These are phyloP conservation scores for Metarhizium guizhouense DNA, from an alignment of 2,329 filamentous ascomycete genomes.

Conservation along the genomic window DNA sequence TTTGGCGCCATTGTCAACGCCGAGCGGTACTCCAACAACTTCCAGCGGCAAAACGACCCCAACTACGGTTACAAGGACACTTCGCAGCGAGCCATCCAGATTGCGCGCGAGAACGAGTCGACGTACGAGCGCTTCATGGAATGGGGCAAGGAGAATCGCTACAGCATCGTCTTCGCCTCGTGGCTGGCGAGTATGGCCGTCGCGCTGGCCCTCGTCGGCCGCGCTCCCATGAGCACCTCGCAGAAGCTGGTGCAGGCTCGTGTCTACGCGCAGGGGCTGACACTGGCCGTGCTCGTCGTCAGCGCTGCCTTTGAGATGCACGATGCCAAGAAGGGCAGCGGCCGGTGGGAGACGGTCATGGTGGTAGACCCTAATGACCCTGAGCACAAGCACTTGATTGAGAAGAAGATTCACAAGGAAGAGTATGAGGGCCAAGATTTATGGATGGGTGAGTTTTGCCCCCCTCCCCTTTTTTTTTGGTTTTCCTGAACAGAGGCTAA, in stretches of 20 bases:
- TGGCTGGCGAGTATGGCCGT: constrained; percentile 77
- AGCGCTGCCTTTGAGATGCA: constrained; percentile 72
- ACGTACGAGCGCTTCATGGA: constrained; percentile 52
- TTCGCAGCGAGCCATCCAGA: constrained; percentile 45
- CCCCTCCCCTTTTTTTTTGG: neutral
- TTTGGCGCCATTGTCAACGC: constrained; percentile 84
- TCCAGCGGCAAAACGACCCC: constrained; percentile 62
- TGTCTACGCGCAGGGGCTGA: constrained; percentile 87
- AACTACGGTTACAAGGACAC: constrained; percentile 57
- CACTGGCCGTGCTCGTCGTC: constrained; percentile 73
- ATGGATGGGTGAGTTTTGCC: constrained; percentile 63
- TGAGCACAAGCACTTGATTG: constrained; percentile 71
- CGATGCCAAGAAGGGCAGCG: constrained; percentile 68
- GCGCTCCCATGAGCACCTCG: constrained; percentile 61
- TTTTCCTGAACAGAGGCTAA: neutral
- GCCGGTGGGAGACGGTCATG: constrained; percentile 77
- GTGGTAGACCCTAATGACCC: constrained; percentile 74
- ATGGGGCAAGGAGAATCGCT: constrained; percentile 74
- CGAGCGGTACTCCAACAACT: constrained; percentile 58
- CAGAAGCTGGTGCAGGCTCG: constrained; percentile 93
- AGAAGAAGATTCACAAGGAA: constrained; percentile 83
- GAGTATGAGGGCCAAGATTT: constrained; percentile 82
- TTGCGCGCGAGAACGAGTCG: constrained; percentile 48
- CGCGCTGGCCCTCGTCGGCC: constrained; percentile 66
- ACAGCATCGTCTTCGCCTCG: constrained; percentile 72